Base-by-base conservation (phyloP, 345 rosid species). In the Erysimum cheiranthoides region DNA sequence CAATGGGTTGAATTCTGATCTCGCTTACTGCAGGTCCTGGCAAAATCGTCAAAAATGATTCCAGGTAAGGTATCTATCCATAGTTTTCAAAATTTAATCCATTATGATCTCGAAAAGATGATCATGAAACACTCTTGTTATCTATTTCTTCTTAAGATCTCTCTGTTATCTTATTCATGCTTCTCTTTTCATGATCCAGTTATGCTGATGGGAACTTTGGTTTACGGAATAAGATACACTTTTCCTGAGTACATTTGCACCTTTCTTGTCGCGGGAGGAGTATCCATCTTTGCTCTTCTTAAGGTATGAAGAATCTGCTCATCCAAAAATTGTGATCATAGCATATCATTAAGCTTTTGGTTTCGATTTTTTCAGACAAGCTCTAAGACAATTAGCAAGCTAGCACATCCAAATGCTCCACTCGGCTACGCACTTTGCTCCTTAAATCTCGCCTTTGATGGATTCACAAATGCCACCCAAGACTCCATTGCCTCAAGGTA, bases 21-120 rank as follows among this genome's bases (percentile, higher is more conserved):
- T 67, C 78, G 61, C 21, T 74, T 38, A 53, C 32, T 84, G 52
- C 88, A 92, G 95, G 98, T 94, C 64, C 69, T 94, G 62, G 97
- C 96, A 42, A 94, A 94, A 81, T 94, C 98, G 49, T 94, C 97
- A 1, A 92, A 94, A 82, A 90, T 92, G 98, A 94, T 94, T 84
- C 98, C 97, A 77, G 98, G 97, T 89, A 42, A 53, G 79, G 18
- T 71, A 9, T 58, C 30, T 8, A 35, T 61, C 43, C 59, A 32
- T 11, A 57, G 13, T 0, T 32, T 25, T 0, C 8, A 28, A 11
- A 12, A 4, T 25, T 32, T 10, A 17, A 9, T 14, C 78, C 32
- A 21, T 39, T 7, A 8, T 5, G 18, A 32, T 5, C 74, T 70
- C 10, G 12, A 36, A 60, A 47, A 1, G 13, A 40, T 66, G 32